Percentiles rank a stretch among this genome's conserved stretches.
phyloP scores from a whole-genome alignment of 2,329 filamentous ascomycete genomes.

The Juglanconis oblonga region DNA sequence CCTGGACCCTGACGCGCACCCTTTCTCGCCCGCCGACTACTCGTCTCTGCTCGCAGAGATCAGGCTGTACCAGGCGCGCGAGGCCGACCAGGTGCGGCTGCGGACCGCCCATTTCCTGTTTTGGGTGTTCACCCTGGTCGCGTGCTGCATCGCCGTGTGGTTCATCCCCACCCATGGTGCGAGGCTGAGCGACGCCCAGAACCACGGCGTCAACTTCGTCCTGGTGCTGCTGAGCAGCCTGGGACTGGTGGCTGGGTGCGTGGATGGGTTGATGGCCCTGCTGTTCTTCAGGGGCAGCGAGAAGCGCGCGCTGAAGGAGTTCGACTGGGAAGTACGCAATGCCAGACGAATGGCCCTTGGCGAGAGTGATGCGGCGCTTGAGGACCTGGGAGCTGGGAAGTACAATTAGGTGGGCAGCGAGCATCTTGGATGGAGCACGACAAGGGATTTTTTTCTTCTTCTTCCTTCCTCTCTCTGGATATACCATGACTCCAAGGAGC shows the following conservation, averaged over 20 bases:
- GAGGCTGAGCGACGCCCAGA: conserved; percentile 1
- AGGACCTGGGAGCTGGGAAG: neutral
- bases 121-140: conserved; percentile 65
- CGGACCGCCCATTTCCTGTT: conserved; percentile 71
- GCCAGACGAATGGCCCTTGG: conserved; percentile 45
- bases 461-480: too few relatives aligned
- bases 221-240: conserved; percentile 78
- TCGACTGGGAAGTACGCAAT: conserved; percentile 86
- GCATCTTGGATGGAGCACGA: too few relatives aligned
- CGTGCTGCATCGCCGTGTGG: conserved; percentile 80
- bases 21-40: conserved; percentile 28
- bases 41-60: conserved; percentile 73
- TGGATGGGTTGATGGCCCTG: conserved; percentile 83
- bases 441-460: too few relatives aligned
- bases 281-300: conserved; percentile 90
- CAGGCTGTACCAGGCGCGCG: conserved; percentile 64
- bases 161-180: conserved; percentile 59
- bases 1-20: conserved; percentile 16
- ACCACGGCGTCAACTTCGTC: conserved; percentile 55
- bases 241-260: conserved; percentile 68
- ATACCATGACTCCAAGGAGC: neutral
- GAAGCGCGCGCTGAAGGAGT: conserved; percentile 79
- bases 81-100: conserved; percentile 67
- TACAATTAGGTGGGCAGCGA: neutral
- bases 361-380: neutral